Percentiles rank a stretch among this genome's conserved stretches.
phyloP scores from a whole-genome alignment of 2,329 filamentous ascomycete genomes.

The Harringtonia aguacate region DNA sequence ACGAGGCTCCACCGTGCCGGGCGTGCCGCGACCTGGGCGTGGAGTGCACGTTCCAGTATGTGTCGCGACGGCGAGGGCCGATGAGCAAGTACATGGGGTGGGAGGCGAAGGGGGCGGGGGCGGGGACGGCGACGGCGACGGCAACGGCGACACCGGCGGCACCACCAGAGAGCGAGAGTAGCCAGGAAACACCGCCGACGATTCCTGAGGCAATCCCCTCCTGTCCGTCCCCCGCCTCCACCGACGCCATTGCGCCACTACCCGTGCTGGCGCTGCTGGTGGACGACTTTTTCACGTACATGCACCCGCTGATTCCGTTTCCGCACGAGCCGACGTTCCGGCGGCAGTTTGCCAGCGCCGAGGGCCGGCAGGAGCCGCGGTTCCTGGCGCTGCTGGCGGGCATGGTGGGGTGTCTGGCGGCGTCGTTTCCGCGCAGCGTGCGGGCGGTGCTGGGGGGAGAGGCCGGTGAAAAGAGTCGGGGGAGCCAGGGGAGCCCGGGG shows the following conservation, averaged over 20 bases:
- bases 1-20: constrained; percentile 25
- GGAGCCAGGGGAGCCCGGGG: too few species aligned
- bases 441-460: constrained; percentile 39
- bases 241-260: constrained; percentile 62
- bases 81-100: constrained; percentile 46
- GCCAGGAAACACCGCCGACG: constrained; percentile 7
- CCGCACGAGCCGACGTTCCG: constrained; percentile 71
- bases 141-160: background rate
- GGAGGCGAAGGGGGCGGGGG: constrained; percentile 23
- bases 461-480: too few species aligned
- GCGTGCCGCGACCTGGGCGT: constrained; percentile 46
- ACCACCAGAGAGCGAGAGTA: constrained; percentile 2
- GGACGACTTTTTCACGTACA: constrained; percentile 76
- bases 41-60: constrained; percentile 45
- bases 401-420: constrained; percentile 64
- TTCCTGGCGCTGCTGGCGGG: constrained; percentile 63
- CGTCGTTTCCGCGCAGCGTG: constrained; percentile 65
- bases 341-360: constrained; percentile 53
- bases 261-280: constrained; percentile 58
- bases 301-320: constrained; percentile 67
- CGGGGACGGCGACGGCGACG: constrained; percentile 18
- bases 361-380: constrained; percentile 53
- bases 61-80: constrained; percentile 47
- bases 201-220: background rate
- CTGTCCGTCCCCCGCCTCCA: constrained; percentile 15